Base-by-base conservation (phyloP, 495 filamentous ascomycete species). In the Penicillium coffeae region DNA sequence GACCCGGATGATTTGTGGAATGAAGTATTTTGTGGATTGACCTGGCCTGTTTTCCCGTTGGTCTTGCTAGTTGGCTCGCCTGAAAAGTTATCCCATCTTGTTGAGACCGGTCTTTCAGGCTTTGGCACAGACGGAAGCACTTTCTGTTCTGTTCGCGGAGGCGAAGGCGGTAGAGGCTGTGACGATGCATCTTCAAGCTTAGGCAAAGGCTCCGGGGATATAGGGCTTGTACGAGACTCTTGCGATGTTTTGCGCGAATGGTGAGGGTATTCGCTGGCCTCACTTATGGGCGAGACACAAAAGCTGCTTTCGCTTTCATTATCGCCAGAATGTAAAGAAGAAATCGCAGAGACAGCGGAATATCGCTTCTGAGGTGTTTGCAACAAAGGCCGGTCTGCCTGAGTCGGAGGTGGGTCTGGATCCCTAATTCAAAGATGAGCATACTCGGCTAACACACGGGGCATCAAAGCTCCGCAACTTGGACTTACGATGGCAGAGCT, bases 41-140 rank as follows among this genome's bases (percentile, higher is more conserved):
- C 50, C 25, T 59, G 64, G 8, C 37, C 54, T 21, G 47, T 5
- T 45, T 49, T 62, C 7, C 74, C 75, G 2, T 37, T 45, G 12
- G 62, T 50, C 38, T 54, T 67, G 1, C 58, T 60, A 7, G 72
- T 75, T 33, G 74, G 72, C 39, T 78, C 76, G 6, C 71, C 72
- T 1, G 77, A 75, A 48, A 69, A 77, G 34, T 68, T 66, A 61
- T 80, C 73, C 76, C 73, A 76, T 51, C 62, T 60, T 3, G 72
- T 71, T 38, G 48, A 34, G 12, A 32, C 36, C 13, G 22, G 15
- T 21, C 3, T 39, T 25, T 12, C 51, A 21, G 47, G 36, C 40
- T 59, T 51, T 21, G 42, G 36, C 40, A 16, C 16, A 12, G 45
- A 30, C 2, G 30, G 40, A 14, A 12, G 8, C 2, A n/a, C 13